Conservation (phyloP, 2,329 filamentous ascomycete species). For the Aspergillus ochraceus region DNA sequence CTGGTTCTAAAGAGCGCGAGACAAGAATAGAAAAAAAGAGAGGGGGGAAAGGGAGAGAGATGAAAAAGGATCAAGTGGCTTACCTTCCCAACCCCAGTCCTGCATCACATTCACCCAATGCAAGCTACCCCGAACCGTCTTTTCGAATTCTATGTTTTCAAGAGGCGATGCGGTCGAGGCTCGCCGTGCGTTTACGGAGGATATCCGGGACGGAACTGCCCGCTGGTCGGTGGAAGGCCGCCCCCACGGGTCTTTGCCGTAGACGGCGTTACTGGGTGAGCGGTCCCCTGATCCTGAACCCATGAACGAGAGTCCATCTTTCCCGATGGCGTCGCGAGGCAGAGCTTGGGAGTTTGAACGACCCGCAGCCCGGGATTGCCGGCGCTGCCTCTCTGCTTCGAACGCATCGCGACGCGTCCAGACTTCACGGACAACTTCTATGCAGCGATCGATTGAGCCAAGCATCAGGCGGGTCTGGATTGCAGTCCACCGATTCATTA, state of each 20-base stretch:
- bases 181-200: conserved; percentile 22
- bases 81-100: conserved; percentile 72
- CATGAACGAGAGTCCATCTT: conserved; percentile 12
- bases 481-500: conserved; percentile 60
- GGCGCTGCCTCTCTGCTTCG: conserved; percentile 40
- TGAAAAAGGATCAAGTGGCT: conserved; percentile 28
- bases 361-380: conserved; percentile 29
- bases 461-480: conserved; percentile 65
- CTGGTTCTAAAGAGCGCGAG: neutral
- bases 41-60: neutral
- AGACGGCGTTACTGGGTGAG: neutral
- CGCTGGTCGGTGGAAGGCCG: conserved; percentile 12
- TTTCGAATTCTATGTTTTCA: conserved; percentile 56
- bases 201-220: conserved; percentile 10
- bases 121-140: conserved; percentile 64
- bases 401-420: conserved; percentile 63
- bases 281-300: neutral
- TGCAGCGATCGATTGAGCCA: conserved; percentile 65
- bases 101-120: conserved; percentile 73
- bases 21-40: neutral
- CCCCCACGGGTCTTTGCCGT: conserved; percentile 28
- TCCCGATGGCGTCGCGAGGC: conserved; percentile 13
- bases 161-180: conserved; percentile 33
- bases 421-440: conserved; percentile 65
- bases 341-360: conserved; percentile 14